Base-by-base conservation (phyloP, 345 rosid genomes). In the Syzygium jambos region DNA sequence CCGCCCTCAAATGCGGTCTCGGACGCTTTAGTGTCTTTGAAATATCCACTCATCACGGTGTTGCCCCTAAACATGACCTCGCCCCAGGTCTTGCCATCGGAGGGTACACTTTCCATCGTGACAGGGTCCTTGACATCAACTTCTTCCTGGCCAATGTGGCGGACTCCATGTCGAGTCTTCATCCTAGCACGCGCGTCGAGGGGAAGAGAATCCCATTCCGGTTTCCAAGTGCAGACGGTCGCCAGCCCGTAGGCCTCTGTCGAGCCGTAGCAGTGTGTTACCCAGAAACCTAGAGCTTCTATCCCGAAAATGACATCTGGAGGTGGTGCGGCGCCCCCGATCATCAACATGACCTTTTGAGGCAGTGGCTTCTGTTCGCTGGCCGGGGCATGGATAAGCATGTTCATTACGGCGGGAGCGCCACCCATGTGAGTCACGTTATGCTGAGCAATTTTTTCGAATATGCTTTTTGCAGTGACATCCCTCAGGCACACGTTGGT, bases 381-480 rank as follows among this genome's bases (percentile, higher is more conserved):
- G 17, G n/a, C 89, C 0, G 85, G 87, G 21, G 96, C 92, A 89
- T 95, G 95, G 87, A 94, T 95, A 84, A 97, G 94, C 97, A 92
- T 94, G 93, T 92, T 96, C 52, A 95, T 87, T 9, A 97, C 93
- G 0, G 98, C 93, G 14, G 98, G 98, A 16, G 95, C 97, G 59
- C 96, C 98, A 68, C 95, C 93, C 97, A 96, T 94, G 86, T 96
- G 95, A 11, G 98, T 96, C 83, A 96, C 97, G 6, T 91, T 92
- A 56, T 95, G 95, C 55, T 22, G 59, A 5, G 73, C 90, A 57
- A 95, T 94, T 83, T 88, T 91, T 77, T 95, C 93, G 85, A 94
- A 95, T 56, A 97, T 93, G 57, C 86, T 90, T 86, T 88, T 89
- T 1, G 98, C 90, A 13, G 92, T 82, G 86, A 95, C 94, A 53